Conservation (phyloP, 2,329 filamentous ascomycete genomes). For the Microcyclospora tardicrescens region DNA sequence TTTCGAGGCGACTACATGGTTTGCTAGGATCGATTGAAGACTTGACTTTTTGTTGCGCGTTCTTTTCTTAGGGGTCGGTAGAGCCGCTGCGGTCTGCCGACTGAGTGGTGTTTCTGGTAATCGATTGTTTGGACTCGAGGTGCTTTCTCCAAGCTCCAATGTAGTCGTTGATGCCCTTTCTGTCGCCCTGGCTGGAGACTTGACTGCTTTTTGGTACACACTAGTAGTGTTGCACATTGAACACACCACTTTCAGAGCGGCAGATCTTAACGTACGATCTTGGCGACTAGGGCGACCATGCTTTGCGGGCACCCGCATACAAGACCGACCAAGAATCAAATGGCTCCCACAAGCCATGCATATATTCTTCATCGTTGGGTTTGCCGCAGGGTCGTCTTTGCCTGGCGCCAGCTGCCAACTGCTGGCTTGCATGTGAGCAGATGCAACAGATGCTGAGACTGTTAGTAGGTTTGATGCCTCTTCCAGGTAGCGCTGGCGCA, state of each 20-base stretch:
- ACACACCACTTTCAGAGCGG: not conserved
- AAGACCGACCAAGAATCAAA: not conserved
- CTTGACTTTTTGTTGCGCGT: conserved; percentile 45
- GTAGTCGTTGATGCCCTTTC: no score
- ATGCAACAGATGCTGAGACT: conserved; percentile 5
- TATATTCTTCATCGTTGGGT: conserved; percentile 38
- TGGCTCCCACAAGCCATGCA: conserved; percentile 27
- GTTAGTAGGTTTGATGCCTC: conserved; percentile 2
- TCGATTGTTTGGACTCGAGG: not conserved
- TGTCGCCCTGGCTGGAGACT: not conserved
- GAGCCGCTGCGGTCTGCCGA: conserved; percentile 22
- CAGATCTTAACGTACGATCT: not conserved
- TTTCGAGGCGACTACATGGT: conserved; percentile 17
- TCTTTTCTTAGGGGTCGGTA: conserved; percentile 45
- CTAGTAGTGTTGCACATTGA: not conserved
- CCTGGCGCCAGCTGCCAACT: not conserved
- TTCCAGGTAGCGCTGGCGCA: conserved; percentile 1
- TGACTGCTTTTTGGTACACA: not conserved
- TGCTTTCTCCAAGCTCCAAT: no score
- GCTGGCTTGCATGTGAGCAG: conserved; percentile 6
- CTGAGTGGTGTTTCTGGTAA: not conserved
- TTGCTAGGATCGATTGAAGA: conserved; percentile 51
- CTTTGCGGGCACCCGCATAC: not conserved
- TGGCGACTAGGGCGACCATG: not conserved
- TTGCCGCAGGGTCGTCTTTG: conserved; percentile 23